Evolutionary conservation across 306 rosid genomes (phyloP).

Genomic region (Acacia acuminata): DNA sequence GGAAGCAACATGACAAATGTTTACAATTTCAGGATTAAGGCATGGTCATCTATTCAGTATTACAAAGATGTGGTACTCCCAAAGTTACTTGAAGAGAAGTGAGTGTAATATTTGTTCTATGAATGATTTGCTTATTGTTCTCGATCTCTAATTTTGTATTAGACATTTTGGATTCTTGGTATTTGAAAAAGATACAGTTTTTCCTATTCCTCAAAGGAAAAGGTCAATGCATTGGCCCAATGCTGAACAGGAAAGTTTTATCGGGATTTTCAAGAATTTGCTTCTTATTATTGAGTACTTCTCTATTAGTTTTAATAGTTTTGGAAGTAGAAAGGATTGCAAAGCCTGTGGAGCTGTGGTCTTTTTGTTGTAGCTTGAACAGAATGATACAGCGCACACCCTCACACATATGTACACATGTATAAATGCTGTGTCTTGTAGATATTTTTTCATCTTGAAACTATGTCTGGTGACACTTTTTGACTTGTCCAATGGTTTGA

Average conservation of each 20-base stretch:
- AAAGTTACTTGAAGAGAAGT: constrained; percentile 92
- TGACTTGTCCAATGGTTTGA: not conserved
- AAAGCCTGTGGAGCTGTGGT: constrained; percentile 13
- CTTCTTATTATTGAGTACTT: not conserved
- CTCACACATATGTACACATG: not conserved
- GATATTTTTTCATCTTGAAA: not conserved
- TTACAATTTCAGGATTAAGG: constrained; percentile 94
- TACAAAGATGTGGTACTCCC: constrained; percentile 88
- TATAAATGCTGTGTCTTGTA: not conserved
- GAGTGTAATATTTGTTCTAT: constrained; percentile 41
- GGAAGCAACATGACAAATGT: constrained; percentile 91
- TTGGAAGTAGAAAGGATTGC: constrained; percentile 3
- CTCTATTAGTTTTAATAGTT: not conserved
- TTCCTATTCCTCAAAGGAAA: not conserved
- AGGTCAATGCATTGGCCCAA: not conserved
- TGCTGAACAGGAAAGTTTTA: not conserved
- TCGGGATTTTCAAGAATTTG: not conserved
- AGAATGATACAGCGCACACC: not conserved
- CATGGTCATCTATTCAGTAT: constrained; percentile 84
- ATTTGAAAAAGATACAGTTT: not conserved
- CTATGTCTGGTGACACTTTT: not conserved
- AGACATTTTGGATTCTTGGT: constrained; percentile 23
- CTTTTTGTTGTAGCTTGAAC: constrained; percentile 17
- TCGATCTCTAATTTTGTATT: constrained; percentile 22
- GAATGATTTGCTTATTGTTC: constrained; percentile 15